Evolutionary conservation across 495 filamentous ascomycete genomes (phyloP).

Genomic region (Aspergillus wentii): DNA sequence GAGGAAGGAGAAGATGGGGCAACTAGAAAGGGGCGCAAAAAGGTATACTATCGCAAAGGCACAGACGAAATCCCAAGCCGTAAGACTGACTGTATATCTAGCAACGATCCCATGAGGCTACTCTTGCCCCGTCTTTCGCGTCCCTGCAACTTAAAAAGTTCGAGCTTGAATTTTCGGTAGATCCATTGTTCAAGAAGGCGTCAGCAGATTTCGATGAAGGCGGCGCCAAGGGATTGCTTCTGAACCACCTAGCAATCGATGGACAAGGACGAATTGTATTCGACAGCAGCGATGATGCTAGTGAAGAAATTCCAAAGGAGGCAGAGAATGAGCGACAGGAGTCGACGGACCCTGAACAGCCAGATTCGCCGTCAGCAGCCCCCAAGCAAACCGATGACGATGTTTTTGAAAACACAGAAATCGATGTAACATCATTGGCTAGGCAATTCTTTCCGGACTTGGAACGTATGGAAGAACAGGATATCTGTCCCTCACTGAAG

Average conservation of each 20-base stretch:
- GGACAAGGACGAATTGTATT: conserved; percentile 89
- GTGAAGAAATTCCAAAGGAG: conserved; percentile 54
- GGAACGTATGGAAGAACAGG: conserved; percentile 68
- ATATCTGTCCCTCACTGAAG: conserved; percentile 93
- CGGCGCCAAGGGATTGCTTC: conserved; percentile 88
- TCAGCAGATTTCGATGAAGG: conserved; percentile 98
- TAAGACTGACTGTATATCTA: conserved; percentile 21
- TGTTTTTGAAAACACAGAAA: conserved; percentile 55
- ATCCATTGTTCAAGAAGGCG: conserved; percentile 97
- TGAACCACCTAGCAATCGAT: conserved; percentile 96
- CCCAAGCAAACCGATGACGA: conserved; percentile 34
- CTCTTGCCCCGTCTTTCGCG: conserved; percentile 80
- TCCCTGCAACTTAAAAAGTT: conserved; percentile 93
- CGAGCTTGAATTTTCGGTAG: conserved; percentile 93
- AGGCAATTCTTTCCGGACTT: conserved; percentile 86
- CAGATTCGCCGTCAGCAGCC: conserved; percentile 10
- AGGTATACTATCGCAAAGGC: conserved; percentile 37
- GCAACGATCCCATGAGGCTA: conserved; percentile 87
- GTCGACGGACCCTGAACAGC: conserved; percentile 29
- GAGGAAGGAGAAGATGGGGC: conserved; percentile 80
- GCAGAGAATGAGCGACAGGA: conserved; percentile 37
- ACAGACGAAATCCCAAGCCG: not conserved
- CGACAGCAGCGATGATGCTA: conserved; percentile 90
- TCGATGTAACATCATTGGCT: conserved; percentile 71
- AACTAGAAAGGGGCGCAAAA: conserved; percentile 69